Evolutionary conservation across 164 flowering plant genomes (phyloP).

Genomic region (Echeveria elegans): DNA sequence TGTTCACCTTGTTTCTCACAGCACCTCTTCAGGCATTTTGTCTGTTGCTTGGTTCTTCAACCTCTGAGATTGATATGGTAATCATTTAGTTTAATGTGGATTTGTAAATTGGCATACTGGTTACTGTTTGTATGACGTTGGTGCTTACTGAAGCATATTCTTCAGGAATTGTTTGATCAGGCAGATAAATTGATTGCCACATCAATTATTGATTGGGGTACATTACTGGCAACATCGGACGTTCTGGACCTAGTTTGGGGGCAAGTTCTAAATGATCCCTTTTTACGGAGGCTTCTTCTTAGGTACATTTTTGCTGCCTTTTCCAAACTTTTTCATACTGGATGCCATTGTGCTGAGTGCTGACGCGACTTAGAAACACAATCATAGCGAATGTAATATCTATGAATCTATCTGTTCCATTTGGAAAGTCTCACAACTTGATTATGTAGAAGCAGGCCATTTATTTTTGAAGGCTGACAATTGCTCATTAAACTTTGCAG

Average conservation of each 20-base stretch:
- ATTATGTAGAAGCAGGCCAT: not conserved
- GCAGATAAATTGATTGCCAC: conserved; percentile 64
- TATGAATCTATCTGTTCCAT: not conserved
- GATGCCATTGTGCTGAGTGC: not conserved
- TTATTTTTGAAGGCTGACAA: not conserved
- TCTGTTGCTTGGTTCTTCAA: conserved; percentile 56
- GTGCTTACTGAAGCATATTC: conserved; percentile 1
- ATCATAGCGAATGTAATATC: not conserved
- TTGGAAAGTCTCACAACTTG: conserved; percentile 1
- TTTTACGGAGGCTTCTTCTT: conserved; percentile 70
- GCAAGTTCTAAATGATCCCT: conserved; percentile 70
- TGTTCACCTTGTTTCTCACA: conserved; percentile 77
- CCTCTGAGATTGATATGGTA: conserved; percentile 63
- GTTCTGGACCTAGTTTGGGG: conserved; percentile 76
- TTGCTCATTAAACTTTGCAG: conserved; percentile 25
- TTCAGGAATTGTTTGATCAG: conserved; percentile 48
- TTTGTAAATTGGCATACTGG: not conserved
- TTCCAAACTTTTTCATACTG: not conserved
- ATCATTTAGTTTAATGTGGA: conserved; percentile 7
- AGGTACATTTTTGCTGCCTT: conserved; percentile 32
- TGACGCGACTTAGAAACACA: not conserved
- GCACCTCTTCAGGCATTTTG: conserved; percentile 90
- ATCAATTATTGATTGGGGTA: conserved; percentile 65
- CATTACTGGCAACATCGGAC: conserved; percentile 47
- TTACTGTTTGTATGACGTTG: not conserved